Evolutionary conservation across 1,284 basidiomycete species (phyloP), one percentile per base, ranked within the genome.

Genomic region (Heterobasidion occidentale): DNA sequence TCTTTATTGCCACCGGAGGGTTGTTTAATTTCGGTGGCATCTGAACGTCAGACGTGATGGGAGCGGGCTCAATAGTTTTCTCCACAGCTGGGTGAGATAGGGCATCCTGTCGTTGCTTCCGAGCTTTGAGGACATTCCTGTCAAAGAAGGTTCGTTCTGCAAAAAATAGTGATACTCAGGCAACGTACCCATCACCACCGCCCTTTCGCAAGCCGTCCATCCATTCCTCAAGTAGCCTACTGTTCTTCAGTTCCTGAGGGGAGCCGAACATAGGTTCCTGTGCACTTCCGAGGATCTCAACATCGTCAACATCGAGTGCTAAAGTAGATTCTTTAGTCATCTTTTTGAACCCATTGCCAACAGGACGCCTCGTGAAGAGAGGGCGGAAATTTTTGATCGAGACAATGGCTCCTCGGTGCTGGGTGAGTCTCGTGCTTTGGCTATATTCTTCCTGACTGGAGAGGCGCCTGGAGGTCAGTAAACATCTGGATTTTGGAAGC

Each of bases 141-240:
- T 19, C 19, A 20, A 17, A 48, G 17, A n/a, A 17, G 11, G 11
- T 14, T 6, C 14, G 27, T 48, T 11, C 46, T n/a, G n/a, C 33
- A 9, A 6, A 51, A 36, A 19, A 8, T n/a, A 60, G 49, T 14
- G n/a, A 33, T 35, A 17, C 9, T 42, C 45, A 51, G 36, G 52
- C 33, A 14, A 70, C 75, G 66, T 64, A 81, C 81, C 80, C 83
- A 61, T 71, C 78, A 53, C 81, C 80, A 33, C 81, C 82, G 48
- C 74, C 72, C 54, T 76, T 63, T 55, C 71, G 73, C 53, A 86
- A 65, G 11, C 78, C 82, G 11, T 73, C 62, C 15, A 74, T 65
- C 83, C 84, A 86, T 52, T 68, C 67, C 14, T 62, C 62, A 7
- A 86, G 62, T 27, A 71, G 70, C 3, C 60, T 49, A 52, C 79